These are phyloP conservation scores for Suhomyces sp. DNA, from an alignment of 805 yeast species.

Conservation along the genomic window DNA sequence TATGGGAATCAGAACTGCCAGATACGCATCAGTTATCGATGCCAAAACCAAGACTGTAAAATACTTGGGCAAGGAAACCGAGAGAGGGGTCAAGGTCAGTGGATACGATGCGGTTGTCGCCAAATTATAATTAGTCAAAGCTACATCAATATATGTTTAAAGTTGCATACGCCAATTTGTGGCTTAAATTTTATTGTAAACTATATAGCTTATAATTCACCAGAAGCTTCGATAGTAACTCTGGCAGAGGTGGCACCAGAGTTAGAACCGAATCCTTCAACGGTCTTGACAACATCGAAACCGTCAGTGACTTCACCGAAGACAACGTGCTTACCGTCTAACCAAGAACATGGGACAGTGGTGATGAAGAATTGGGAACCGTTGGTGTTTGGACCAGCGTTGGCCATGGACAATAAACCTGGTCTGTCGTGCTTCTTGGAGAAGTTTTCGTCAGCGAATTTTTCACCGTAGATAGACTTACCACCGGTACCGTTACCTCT, in stretches of 20 bases:
- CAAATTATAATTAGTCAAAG: constrained; percentile 21
- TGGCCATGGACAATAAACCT: constrained; percentile 90
- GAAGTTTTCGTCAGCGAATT: constrained; percentile 78
- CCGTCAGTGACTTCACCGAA: constrained; percentile 92
- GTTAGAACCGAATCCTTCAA: constrained; percentile 70
- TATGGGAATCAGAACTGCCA: constrained; percentile 37
- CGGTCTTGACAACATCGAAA: constrained; percentile 76
- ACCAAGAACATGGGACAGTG: constrained; percentile 82
- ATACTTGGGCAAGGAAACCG: constrained; percentile 35
- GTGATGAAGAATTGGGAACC: constrained; percentile 97
- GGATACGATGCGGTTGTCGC: constrained; percentile 39
- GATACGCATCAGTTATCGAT: constrained; percentile 38
- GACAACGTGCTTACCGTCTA: constrained; percentile 93
- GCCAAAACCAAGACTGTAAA: constrained; percentile 23
- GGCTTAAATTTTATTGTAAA: neutral
- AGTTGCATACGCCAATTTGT: neutral
- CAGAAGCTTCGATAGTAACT: constrained; percentile 61
- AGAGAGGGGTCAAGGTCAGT: constrained; percentile 30
- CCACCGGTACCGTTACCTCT: constrained; percentile 47
- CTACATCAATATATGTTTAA: neutral
- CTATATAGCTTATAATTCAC: constrained; percentile 45
- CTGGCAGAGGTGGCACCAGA: constrained; percentile 65
- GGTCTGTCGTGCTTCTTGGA: constrained; percentile 70
- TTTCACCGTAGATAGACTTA: constrained; percentile 59
- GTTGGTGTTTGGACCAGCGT: constrained; percentile 97